Evolutionary conservation across 768 basidiomycete species (phyloP).

Genomic region (Psilocybe subaeruginosa): DNA sequence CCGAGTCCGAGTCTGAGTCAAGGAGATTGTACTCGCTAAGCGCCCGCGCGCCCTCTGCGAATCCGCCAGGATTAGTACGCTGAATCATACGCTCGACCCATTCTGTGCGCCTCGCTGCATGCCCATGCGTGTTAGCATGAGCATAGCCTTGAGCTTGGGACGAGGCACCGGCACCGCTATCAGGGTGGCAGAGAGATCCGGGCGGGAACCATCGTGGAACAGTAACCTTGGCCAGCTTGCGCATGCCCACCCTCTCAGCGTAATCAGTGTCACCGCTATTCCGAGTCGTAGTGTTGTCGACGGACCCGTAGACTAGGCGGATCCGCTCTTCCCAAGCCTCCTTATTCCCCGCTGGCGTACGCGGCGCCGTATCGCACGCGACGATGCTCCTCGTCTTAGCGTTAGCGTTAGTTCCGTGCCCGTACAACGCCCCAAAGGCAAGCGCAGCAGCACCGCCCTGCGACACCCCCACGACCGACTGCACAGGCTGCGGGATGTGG

Average conservation of each 20-base stretch:
- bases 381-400: constrained; percentile 40
- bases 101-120: constrained; percentile 15
- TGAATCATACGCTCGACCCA: constrained; percentile 42
- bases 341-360: constrained; percentile 47
- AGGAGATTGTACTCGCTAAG: constrained; percentile 45
- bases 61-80: constrained; percentile 43
- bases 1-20: not conserved
- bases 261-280: constrained; percentile 18
- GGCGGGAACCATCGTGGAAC: constrained; percentile 53
- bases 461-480: constrained; percentile 53
- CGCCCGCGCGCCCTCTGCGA: constrained; percentile 48
- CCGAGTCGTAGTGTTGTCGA: not conserved
- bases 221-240: constrained; percentile 41
- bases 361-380: constrained; percentile 50
- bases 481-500: constrained; percentile 39
- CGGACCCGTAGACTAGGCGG: constrained; percentile 32
- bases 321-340: constrained; percentile 54
- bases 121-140: no score
- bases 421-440: constrained; percentile 44
- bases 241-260: constrained; percentile 41
- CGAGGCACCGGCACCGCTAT: not conserved
- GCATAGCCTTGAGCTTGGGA: no score
- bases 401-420: not conserved
- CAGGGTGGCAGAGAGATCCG: constrained; percentile 26
- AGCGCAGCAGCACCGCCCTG: constrained; percentile 56